phyloP scores from a whole-genome alignment of 2,329 filamentous ascomycete species.

The Aspergillus hortae region DNA sequence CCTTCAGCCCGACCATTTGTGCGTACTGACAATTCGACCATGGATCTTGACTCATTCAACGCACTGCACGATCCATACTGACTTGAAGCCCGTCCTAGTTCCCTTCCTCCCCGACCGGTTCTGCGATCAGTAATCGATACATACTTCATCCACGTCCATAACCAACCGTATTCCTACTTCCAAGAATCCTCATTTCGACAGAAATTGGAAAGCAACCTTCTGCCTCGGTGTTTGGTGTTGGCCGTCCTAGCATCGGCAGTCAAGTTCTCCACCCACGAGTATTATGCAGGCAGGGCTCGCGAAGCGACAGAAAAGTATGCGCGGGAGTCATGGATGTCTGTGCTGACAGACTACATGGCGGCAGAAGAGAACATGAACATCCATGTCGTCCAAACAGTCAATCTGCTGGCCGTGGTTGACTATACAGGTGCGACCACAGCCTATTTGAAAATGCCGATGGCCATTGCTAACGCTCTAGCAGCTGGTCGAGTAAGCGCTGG shows the following conservation, averaged over 20 bases:
- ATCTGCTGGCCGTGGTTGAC: slow-evolving; percentile 37
- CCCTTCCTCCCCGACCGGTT: slow-evolving; percentile 13
- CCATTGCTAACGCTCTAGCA: slow-evolving; percentile 7
- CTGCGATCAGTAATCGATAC: slow-evolving; percentile 19
- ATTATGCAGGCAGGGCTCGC: slow-evolving; percentile 19
- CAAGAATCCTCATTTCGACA: slow-evolving; percentile 32
- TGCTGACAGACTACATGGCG: slow-evolving; percentile 33
- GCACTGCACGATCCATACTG: not conserved
- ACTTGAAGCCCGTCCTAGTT: not conserved
- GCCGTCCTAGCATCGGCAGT: slow-evolving; percentile 31
- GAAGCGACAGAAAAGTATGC: slow-evolving; percentile 27
- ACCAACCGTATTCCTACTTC: slow-evolving; percentile 39
- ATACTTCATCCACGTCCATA: slow-evolving; percentile 35
- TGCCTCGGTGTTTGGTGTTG: slow-evolving; percentile 30
- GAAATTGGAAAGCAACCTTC: slow-evolving; percentile 16
- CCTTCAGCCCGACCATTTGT: not conserved
- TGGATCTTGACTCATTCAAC: not conserved
- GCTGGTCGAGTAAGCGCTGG: slow-evolving; percentile 34
- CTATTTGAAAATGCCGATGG: not conserved
- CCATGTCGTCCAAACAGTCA: slow-evolving; percentile 36
- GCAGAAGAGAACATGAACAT: slow-evolving; percentile 29
- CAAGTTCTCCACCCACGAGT: slow-evolving; percentile 27
- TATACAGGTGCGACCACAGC: slow-evolving; percentile 31
- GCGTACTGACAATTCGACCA: not conserved
- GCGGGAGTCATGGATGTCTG: slow-evolving; percentile 30